Conservation (phyloP, 371 early-diverging fungal genomes). For the Blakeslea trispora region DNA sequence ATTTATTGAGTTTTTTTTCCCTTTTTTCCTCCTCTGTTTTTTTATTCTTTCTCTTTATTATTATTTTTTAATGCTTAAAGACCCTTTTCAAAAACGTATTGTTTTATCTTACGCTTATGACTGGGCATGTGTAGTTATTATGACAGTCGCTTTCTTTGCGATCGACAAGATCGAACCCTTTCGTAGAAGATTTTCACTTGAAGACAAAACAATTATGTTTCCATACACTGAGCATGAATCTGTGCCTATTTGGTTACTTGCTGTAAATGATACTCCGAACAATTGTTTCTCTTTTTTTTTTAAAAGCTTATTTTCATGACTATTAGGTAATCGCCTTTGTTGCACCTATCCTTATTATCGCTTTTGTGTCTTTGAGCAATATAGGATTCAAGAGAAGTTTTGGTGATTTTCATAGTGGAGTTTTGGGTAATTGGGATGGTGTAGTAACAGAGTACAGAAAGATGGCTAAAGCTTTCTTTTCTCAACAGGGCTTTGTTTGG, state of each 20-base stretch:
- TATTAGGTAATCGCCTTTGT: slow-evolving; percentile 46
- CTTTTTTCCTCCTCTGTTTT: slow-evolving; percentile 6
- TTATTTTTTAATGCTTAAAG: slow-evolving; percentile 14
- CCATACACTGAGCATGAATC: slow-evolving; percentile 64
- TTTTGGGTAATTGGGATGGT: slow-evolving; percentile 48
- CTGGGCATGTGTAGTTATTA: slow-evolving; percentile 64
- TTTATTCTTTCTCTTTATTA: slow-evolving; percentile 5
- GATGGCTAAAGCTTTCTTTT: too few species aligned
- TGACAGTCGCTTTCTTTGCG: slow-evolving; percentile 57
- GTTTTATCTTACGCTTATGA: slow-evolving; percentile 63
- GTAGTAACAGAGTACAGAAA: background rate
- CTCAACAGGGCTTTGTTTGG: slow-evolving; percentile 53
- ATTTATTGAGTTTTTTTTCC: background rate
- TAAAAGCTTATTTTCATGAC: background rate
- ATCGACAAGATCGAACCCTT: slow-evolving; percentile 67
- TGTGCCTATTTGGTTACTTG: slow-evolving; percentile 59
- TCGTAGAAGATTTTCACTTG: slow-evolving; percentile 70
- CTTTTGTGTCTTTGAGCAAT: slow-evolving; percentile 30
- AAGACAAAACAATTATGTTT: slow-evolving; percentile 68
- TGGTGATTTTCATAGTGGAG: slow-evolving; percentile 68
- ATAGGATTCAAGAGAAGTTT: slow-evolving; percentile 50
- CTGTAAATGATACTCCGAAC: slow-evolving; percentile 30
- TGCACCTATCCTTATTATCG: slow-evolving; percentile 58
- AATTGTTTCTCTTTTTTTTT: background rate
- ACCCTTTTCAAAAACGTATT: slow-evolving; percentile 39